A percentile compares a stretch with the other conserved stretches of the same genome.
Conservation (phyloP, 371 early-diverging fungal species). For the Cokeromyces recurvatus region DNA sequence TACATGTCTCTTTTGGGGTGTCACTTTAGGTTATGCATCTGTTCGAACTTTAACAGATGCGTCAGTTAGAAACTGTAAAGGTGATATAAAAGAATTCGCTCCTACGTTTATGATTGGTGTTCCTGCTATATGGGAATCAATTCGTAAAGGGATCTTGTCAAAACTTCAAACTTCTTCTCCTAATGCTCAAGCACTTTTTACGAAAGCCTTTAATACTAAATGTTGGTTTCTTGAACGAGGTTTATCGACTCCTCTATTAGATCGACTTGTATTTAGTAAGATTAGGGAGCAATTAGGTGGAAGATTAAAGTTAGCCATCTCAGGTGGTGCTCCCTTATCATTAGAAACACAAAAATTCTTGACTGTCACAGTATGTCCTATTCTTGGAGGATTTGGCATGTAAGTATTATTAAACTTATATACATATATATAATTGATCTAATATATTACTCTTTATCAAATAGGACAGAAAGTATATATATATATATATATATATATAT, state of each 20-base stretch:
- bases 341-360: conserved; percentile 67
- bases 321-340: conserved; percentile 81
- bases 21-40: conserved; percentile 70
- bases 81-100: conserved; percentile 70
- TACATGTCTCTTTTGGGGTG: conserved; percentile 68
- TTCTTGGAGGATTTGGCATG: conserved; percentile 72
- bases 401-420: too few relatives aligned
- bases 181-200: conserved; percentile 44
- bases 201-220: conserved; percentile 52
- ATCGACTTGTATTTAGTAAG: conserved; percentile 66
- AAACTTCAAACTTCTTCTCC: conserved; percentile 23
- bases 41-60: conserved; percentile 61
- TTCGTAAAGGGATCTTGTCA: conserved; percentile 62
- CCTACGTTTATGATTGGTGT: conserved; percentile 81
- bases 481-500: neutral
- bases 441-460: too few relatives aligned
- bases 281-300: conserved; percentile 77
- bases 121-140: conserved; percentile 74
- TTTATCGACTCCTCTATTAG: conserved; percentile 57
- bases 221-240: conserved; percentile 43
- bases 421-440: too few relatives aligned
- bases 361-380: conserved; percentile 57
- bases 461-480: too few relatives aligned
- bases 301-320: conserved; percentile 60
- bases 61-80: conserved; percentile 64